These are phyloP conservation scores for Lobosporangium transversale DNA, from an alignment of 192 early-diverging fungal species.

Conservation along the genomic window DNA sequence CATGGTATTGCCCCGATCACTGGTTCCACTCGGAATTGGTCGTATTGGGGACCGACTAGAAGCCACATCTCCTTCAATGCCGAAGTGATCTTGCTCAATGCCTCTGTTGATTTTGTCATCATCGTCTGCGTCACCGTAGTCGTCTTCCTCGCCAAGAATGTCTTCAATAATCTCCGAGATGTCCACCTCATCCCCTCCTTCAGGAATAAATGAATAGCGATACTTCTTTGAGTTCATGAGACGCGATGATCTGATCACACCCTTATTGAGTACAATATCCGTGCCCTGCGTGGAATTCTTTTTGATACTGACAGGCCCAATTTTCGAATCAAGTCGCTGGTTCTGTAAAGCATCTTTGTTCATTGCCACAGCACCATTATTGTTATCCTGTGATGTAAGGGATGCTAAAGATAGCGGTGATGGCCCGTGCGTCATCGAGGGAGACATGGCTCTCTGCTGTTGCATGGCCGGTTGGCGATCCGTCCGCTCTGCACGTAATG, in stretches of 20 bases:
- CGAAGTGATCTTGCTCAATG: background rate
- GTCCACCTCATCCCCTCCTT: slow-evolving; percentile 54
- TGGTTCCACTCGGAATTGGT: slow-evolving; percentile 15
- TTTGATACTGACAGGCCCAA: slow-evolving; percentile 46
- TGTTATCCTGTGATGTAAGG: slow-evolving; percentile 13
- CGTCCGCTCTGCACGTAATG: slow-evolving; percentile 25
- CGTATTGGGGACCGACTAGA: background rate
- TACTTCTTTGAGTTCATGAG: slow-evolving; percentile 53
- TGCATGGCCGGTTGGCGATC: no score
- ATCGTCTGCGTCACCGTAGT: background rate
- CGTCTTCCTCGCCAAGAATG: slow-evolving; percentile 51
- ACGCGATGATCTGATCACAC: slow-evolving; percentile 52
- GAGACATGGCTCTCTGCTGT: slow-evolving; percentile 38
- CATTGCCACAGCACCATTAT: background rate
- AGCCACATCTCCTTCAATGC: background rate
- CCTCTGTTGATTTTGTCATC: no score
- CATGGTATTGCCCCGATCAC: background rate
- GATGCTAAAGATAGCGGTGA: slow-evolving; percentile 36
- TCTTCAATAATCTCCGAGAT: slow-evolving; percentile 59
- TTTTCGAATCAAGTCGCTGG: slow-evolving; percentile 6
- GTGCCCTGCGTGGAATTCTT: slow-evolving; percentile 51
- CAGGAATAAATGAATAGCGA: slow-evolving; percentile 58
- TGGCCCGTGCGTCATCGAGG: slow-evolving; percentile 32
- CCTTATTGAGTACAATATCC: slow-evolving; percentile 50
- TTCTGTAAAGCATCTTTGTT: background rate